phyloP scores from a whole-genome alignment of 2,329 filamentous ascomycete genomes.

The Tolypocladium guangdongense region DNA sequence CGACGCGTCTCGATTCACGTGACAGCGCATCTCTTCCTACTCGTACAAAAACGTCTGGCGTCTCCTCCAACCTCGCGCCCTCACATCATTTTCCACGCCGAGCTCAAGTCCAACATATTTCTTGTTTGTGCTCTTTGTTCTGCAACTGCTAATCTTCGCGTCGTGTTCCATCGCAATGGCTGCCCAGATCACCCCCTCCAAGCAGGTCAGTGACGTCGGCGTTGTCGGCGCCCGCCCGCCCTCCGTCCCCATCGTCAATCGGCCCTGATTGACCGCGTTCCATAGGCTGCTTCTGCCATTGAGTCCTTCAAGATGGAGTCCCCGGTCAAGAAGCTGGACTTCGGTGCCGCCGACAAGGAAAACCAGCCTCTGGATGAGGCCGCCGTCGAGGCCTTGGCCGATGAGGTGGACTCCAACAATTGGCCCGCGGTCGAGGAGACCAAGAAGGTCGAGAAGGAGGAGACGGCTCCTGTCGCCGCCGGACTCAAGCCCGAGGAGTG shows the following conservation, averaged over 20 bases:
- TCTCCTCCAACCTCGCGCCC: conserved; percentile 16
- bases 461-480: conserved; percentile 30
- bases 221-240: not conserved
- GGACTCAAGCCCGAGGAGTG: conserved; percentile 58
- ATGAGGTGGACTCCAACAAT: conserved; percentile 49
- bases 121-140: conserved; percentile 9
- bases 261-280: conserved; percentile 19
- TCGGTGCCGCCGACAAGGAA: conserved; percentile 68
- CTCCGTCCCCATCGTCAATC: not conserved
- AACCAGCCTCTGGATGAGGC: conserved; percentile 50
- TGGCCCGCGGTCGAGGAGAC: conserved; percentile 41
- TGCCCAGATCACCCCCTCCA: conserved; percentile 53
- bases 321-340: conserved; percentile 81
- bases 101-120: conserved; percentile 10
- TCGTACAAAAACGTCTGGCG: conserved; percentile 28
- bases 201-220: conserved; percentile 38
- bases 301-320: conserved; percentile 89
- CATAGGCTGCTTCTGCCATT: conserved; percentile 74
- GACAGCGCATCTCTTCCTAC: conserved; percentile 21
- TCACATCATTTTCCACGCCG: conserved; percentile 9
- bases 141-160: conserved; percentile 3
- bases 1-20: conserved; percentile 26
- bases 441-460: conserved; percentile 21
- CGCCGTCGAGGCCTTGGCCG: conserved; percentile 38
- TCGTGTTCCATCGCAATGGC: conserved; percentile 48